A percentile compares a stretch with the other conserved stretches of the same genome.
These are phyloP conservation scores for Silene latifolia DNA, from an alignment of 148 eudicot genomes.

Conservation along the genomic window DNA sequence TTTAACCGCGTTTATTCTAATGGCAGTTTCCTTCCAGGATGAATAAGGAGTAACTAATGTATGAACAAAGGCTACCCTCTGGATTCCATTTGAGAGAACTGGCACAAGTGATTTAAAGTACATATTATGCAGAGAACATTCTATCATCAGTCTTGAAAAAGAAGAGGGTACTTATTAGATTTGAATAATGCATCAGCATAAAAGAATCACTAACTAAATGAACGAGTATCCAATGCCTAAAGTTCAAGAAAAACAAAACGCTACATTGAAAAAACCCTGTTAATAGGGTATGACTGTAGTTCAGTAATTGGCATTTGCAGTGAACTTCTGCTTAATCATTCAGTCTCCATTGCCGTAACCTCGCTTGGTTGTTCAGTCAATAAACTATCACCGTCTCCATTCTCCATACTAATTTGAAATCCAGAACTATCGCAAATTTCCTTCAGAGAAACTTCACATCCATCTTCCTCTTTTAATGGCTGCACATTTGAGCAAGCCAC, in stretches of 20 bases:
- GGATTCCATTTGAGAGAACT: too few relatives aligned
- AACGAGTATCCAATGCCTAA: neutral
- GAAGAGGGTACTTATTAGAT: neutral
- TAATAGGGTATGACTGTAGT: neutral
- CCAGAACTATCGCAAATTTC: neutral
- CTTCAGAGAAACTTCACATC: neutral
- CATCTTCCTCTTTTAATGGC: neutral
- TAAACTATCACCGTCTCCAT: constrained; percentile 9
- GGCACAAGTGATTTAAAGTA: too few relatives aligned
- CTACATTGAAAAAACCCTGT: neutral
- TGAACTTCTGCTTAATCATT: neutral
- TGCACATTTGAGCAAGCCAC: neutral
- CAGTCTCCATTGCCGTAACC: constrained; percentile 22
- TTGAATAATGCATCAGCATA: neutral
- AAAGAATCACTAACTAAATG: neutral
- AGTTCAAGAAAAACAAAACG: neutral
- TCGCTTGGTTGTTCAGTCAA: constrained; percentile 20
- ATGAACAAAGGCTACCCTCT: too few relatives aligned
- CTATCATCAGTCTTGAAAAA: too few relatives aligned
- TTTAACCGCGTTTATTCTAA: too few relatives aligned
- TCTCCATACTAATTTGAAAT: constrained; percentile 28
- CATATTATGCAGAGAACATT: too few relatives aligned
- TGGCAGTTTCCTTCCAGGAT: too few relatives aligned
- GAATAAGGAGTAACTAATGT: too few relatives aligned
- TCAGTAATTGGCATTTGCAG: constrained; percentile 1